phyloP scores from a whole-genome alignment of 2,329 filamentous ascomycete species.

The Aspergillus unguis region DNA sequence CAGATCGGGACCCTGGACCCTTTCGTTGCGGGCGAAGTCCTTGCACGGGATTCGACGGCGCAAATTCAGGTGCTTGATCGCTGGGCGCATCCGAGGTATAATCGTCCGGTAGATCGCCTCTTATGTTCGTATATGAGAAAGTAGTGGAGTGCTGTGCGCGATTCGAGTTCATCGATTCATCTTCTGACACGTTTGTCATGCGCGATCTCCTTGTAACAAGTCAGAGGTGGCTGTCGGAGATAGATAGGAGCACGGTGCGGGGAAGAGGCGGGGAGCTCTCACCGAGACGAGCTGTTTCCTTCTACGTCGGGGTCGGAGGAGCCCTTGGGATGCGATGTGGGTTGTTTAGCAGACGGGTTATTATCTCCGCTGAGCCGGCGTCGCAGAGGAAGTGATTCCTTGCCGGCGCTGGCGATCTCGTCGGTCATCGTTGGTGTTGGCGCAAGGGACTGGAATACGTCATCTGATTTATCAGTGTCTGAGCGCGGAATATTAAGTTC shows the following conservation, averaged over 20 bases:
- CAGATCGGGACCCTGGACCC: constrained; percentile 7
- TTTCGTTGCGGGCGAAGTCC: constrained; percentile 11
- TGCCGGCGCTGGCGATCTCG: constrained; percentile 16
- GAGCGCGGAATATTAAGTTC: background rate
- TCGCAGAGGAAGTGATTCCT: constrained; percentile 17
- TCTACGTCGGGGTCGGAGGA: constrained; percentile 4
- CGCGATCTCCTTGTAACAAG: constrained; percentile 9
- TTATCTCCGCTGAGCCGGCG: constrained; percentile 10
- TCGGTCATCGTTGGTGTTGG: constrained; percentile 19
- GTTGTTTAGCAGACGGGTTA: background rate
- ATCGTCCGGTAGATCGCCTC: constrained; percentile 14
- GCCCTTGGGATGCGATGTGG: background rate
- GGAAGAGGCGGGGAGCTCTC: constrained; percentile 4
- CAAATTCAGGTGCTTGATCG: constrained; percentile 10
- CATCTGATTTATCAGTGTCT: constrained; percentile 18
- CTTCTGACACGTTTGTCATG: constrained; percentile 13
- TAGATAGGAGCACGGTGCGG: background rate
- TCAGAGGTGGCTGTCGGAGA: constrained; percentile 6
- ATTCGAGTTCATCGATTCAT: constrained; percentile 18
- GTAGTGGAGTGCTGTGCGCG: constrained; percentile 18
- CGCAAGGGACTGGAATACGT: constrained; percentile 16
- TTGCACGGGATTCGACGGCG: constrained; percentile 8
- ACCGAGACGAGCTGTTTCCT: constrained; percentile 12
- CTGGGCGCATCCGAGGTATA: constrained; percentile 14
- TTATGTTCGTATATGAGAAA: constrained; percentile 14